A percentile compares a stretch with the other conserved stretches of the same genome.
These are phyloP conservation scores for Rhinocladiella similis DNA, from an alignment of 2,329 filamentous ascomycete genomes.

Conservation along the genomic window DNA sequence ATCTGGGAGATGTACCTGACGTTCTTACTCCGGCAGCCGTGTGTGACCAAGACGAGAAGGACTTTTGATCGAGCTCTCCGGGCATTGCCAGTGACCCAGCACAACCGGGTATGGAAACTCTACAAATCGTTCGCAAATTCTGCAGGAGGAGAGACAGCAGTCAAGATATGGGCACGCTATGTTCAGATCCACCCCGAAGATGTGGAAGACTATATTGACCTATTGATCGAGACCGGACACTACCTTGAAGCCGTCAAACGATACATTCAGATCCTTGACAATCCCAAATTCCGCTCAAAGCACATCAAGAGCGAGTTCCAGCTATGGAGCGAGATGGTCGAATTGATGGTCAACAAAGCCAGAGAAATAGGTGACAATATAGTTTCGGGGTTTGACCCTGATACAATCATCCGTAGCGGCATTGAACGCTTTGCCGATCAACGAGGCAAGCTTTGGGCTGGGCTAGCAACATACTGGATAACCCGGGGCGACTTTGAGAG, in stretches of 20 bases:
- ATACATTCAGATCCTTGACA: conserved; percentile 91
- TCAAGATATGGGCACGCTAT: conserved; percentile 92
- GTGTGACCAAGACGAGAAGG: conserved; percentile 80
- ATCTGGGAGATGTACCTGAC: conserved; percentile 98
- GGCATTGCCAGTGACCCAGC: conserved; percentile 89
- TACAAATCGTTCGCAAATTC: conserved; percentile 91
- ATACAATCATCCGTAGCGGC: conserved; percentile 88
- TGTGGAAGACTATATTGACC: conserved; percentile 89
- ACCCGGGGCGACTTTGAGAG: conserved; percentile 88
- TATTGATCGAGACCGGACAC: conserved; percentile 75
- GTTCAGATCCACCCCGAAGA: conserved; percentile 97
- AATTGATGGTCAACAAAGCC: conserved; percentile 87
- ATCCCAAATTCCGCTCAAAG: conserved; percentile 86
- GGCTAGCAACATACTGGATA: conserved; percentile 95
- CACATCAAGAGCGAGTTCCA: conserved; percentile 94
- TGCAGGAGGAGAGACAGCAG: conserved; percentile 82
- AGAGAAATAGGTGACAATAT: conserved; percentile 78
- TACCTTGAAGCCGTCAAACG: conserved; percentile 89
- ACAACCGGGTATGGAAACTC: conserved; percentile 90
- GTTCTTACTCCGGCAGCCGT: conserved; percentile 87
- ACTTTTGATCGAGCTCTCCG: conserved; percentile 91
- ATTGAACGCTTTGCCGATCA: conserved; percentile 91
- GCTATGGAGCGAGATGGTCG: conserved; percentile 96
- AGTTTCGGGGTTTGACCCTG: conserved; percentile 82
- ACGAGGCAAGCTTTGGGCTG: conserved; percentile 90